Evolutionary conservation across 2,329 filamentous ascomycete genomes (phyloP).

Genomic region (Leptoxyphium fumago): DNA sequence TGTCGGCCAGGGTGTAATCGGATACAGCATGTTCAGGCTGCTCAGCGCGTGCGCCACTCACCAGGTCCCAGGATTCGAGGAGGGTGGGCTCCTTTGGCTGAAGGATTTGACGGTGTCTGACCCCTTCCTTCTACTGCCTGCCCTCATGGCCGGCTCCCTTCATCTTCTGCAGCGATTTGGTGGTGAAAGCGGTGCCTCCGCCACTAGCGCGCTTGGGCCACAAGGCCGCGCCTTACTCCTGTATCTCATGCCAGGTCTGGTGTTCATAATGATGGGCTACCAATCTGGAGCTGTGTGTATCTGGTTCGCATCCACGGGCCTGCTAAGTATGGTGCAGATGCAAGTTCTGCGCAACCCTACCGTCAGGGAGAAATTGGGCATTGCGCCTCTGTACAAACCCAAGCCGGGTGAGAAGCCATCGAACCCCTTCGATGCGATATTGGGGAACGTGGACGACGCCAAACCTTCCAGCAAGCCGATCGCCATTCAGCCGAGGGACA

Average conservation of each 20-base stretch:
- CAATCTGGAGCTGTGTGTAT: slow-evolving; percentile 46
- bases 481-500: neutral
- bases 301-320: slow-evolving; percentile 40
- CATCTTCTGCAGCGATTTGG: slow-evolving; percentile 26
- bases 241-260: slow-evolving; percentile 37
- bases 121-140: slow-evolving; percentile 62
- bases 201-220: slow-evolving; percentile 12
- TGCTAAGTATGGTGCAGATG: slow-evolving; percentile 25
- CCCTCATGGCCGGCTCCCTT: slow-evolving; percentile 18
- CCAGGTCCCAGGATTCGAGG: slow-evolving; percentile 65
- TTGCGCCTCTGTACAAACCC: slow-evolving; percentile 22
- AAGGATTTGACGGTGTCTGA: slow-evolving; percentile 60
- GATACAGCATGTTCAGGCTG: slow-evolving; percentile 67
- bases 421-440: neutral
- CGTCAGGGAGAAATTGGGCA: slow-evolving; percentile 23
- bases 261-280: slow-evolving; percentile 38
- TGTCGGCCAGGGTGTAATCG: slow-evolving; percentile 50
- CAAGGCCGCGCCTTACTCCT: slow-evolving; percentile 26
- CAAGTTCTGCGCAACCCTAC: slow-evolving; percentile 22
- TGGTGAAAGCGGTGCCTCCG: slow-evolving; percentile 31
- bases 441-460: neutral
- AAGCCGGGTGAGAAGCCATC: neutral
- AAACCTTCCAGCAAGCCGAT: neutral
- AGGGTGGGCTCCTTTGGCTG: slow-evolving; percentile 64
- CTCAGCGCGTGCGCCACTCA: slow-evolving; percentile 58